Evolutionary conservation across 1,139 yeast genomes (phyloP), one percentile per base, ranked within the genome.

Genomic region (Yamadazyma oceani): DNA sequence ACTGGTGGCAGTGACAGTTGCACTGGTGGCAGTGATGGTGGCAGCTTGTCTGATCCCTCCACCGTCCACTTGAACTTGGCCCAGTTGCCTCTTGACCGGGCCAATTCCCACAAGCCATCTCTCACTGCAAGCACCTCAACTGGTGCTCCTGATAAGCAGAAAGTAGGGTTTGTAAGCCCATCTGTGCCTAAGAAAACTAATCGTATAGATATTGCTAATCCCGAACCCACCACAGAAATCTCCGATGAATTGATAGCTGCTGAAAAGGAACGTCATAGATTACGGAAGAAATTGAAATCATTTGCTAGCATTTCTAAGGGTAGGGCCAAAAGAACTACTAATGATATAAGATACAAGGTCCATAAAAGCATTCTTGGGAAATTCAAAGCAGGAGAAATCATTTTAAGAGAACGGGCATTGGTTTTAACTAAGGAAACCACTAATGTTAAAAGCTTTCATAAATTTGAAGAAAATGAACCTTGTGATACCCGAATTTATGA

Each of bases 331-430:
- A 37, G 39, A 10, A 52, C 39, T 6, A 51, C 52, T n/a, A 43
- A 43, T 23, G 58, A 50, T 25, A 34, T 58, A 17, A 50, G 58
- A 14, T 45, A 41, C 24, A 50, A 45, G 32, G 28, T 69, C 3
- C 51, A 54, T 32, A 45, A 45, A 7, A 46, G 51, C 2, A 42
- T 67, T 10, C 50, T 67, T 39, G 53, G 46, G 17, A 49, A 45
- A 5, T 74, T 60, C 39, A 51, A 60, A 16, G 64, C 62, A 1
- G 94, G 95, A 1, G 85, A 83, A 40, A 69, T 85, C 5, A 64
- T 88, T 7, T 74, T 81, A 42, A 62, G 75, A 44, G 90, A 83
- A 42, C 78, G 74, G 49, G 77, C 85, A 73, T 66, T 88, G 24
- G 85, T 85, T 0, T 55, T 81, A 59, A 36, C 46, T 5, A 43